phyloP scores from a whole-genome alignment of 2,329 filamentous ascomycete species.

The Raffaelea deltoideospora region DNA sequence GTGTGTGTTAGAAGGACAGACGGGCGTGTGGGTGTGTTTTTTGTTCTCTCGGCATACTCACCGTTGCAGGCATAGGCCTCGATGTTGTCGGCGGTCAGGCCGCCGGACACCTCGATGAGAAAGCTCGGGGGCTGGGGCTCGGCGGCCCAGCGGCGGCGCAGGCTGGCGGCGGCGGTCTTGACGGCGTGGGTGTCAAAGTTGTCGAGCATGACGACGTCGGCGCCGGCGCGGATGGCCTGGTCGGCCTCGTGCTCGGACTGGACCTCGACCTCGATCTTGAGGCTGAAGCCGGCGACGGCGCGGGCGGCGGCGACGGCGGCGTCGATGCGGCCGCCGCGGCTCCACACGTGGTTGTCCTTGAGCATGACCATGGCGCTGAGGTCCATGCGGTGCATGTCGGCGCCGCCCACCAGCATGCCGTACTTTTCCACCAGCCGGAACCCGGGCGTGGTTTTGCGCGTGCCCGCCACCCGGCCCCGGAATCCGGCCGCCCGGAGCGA shows the following conservation, averaged over 20 bases:
- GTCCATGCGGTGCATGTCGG: conserved; percentile 84
- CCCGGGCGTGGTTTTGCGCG: conserved; percentile 90
- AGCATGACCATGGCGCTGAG: conserved; percentile 94
- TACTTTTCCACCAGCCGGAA: conserved; percentile 97
- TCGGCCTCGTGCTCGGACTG: conserved; percentile 78
- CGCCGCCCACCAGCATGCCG: conserved; percentile 87
- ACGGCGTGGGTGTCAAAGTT: conserved; percentile 80
- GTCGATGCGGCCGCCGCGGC: conserved; percentile 70
- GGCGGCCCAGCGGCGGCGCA: conserved; percentile 71
- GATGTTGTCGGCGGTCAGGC: conserved; percentile 74
- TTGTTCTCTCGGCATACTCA: too few relatives aligned
- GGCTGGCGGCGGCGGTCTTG: conserved; percentile 52
- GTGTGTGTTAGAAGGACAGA: not conserved
- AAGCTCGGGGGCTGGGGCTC: conserved; percentile 48
- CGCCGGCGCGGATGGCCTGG: conserved; percentile 78
- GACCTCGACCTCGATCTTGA: conserved; percentile 95
- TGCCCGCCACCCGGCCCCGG: conserved; percentile 74
- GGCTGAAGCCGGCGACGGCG: conserved; percentile 69
- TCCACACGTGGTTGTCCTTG: conserved; percentile 98
- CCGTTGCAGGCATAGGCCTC: conserved; percentile 62
- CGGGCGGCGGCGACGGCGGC: conserved; percentile 75
- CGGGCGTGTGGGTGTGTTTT: too few relatives aligned
- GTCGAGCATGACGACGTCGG: conserved; percentile 94
- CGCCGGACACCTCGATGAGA: conserved; percentile 83
- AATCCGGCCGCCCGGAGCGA: conserved; percentile 55